A percentile compares a stretch with the other conserved stretches of the same genome.
Conservation (phyloP, 371 early-diverging fungal genomes). For the Coemansia linderi region DNA sequence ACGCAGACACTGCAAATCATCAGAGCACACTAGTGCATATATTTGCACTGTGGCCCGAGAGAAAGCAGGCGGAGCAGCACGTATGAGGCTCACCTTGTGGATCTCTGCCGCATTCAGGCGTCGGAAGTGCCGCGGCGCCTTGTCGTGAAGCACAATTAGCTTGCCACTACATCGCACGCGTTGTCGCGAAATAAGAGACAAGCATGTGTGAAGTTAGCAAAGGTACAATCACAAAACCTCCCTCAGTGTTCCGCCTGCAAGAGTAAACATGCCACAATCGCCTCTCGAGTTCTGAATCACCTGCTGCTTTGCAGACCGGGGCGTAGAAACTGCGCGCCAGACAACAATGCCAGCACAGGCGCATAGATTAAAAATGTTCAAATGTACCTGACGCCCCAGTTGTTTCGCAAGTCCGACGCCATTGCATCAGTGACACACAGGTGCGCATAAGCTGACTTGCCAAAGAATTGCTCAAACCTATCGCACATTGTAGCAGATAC, state of each 20-base stretch:
- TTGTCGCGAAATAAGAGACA: constrained; percentile 7
- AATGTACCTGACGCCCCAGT: constrained; percentile 62
- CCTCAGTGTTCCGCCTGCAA: background rate
- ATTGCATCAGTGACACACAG: constrained; percentile 88
- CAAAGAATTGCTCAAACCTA: constrained; percentile 77
- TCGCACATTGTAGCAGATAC: constrained; percentile 57
- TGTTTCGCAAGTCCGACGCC: constrained; percentile 65
- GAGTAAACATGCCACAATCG: too few relatives aligned
- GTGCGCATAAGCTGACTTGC: constrained; percentile 74
- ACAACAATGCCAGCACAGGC: background rate
- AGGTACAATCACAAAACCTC: background rate
- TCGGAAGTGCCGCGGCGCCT: constrained; percentile 69
- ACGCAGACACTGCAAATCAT: constrained; percentile 10
- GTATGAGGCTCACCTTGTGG: constrained; percentile 58
- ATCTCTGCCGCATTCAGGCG: constrained; percentile 61
- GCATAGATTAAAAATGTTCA: constrained; percentile 19
- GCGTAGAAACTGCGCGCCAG: constrained; percentile 1
- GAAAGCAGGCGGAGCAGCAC: background rate
- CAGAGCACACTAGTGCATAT: background rate
- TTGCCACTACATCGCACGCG: constrained; percentile 58
- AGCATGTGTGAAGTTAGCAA: background rate
- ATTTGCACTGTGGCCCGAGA: background rate
- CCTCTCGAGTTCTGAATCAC: background rate
- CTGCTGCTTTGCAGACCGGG: background rate
- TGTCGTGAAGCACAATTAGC: constrained; percentile 71